These are phyloP conservation scores for Nakataea oryzae DNA, from an alignment of 2,329 filamentous ascomycete species.

Conservation along the genomic window DNA sequence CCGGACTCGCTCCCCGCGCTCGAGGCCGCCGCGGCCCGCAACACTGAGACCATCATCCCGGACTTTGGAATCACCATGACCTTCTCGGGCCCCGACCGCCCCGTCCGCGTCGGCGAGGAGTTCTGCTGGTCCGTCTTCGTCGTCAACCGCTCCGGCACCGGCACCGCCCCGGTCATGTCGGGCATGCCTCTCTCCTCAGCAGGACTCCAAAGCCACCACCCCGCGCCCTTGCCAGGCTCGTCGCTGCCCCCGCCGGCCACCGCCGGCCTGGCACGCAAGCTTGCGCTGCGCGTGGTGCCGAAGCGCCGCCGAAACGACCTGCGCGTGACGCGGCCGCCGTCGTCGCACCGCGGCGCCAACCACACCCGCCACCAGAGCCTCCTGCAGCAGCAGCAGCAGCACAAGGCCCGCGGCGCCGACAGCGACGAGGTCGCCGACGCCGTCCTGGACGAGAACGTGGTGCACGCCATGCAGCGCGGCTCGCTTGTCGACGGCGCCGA, in stretches of 20 bases:
- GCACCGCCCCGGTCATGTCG: slow-evolving; percentile 9
- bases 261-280: slow-evolving; percentile 42
- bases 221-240: slow-evolving; percentile 8
- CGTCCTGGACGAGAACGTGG: slow-evolving; percentile 59
- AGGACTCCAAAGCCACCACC: neutral
- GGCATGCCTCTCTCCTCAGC: neutral
- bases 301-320: slow-evolving; percentile 50
- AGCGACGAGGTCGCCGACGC: slow-evolving; percentile 45
- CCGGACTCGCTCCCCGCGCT: slow-evolving; percentile 51
- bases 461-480: slow-evolving; percentile 61
- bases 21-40: slow-evolving; percentile 37
- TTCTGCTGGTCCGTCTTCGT: slow-evolving; percentile 69
- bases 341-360: slow-evolving; percentile 31
- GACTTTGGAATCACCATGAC: slow-evolving; percentile 68
- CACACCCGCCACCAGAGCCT: slow-evolving; percentile 1
- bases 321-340: slow-evolving; percentile 41
- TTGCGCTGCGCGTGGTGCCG: slow-evolving; percentile 59
- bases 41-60: slow-evolving; percentile 33
- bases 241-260: slow-evolving; percentile 14
- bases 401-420: slow-evolving; percentile 11
- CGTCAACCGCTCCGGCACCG: slow-evolving; percentile 48
- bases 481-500: slow-evolving; percentile 54
- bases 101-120: slow-evolving; percentile 51
- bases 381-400: slow-evolving; percentile 6
- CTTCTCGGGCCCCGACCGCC: slow-evolving; percentile 48